Base-by-base conservation (phyloP, 2,329 filamentous ascomycete species). In the Pestalotiopsis sp. region DNA sequence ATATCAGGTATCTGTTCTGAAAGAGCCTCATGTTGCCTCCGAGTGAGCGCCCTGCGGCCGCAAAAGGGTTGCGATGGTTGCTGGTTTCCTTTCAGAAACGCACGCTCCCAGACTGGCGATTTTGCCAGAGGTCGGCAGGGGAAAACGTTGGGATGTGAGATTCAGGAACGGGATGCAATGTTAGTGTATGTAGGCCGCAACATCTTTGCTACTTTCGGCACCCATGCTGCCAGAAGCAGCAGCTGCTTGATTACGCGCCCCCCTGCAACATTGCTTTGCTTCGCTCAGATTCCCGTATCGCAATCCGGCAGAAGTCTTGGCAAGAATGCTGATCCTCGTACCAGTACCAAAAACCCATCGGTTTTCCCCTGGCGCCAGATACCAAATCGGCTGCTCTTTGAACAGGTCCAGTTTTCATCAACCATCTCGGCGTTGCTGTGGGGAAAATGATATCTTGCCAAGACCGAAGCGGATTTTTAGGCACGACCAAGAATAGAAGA, bases 1-100 rank as follows among this genome's bases (percentile, higher is more conserved):
- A 55, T 39, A 70, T 65, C 40, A 67, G 68, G 44, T 70, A 59
- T 17, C 73, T 72, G 59, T 68, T 68, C 17, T 64, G 59, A 65
- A 65, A 56, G 55, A 68, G 35, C 66, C 68, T 38, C 63, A 65
- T 65, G 3, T 44, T 40, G n/a, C 22, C 30, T 22, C 7, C 26
- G 24, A 26, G 9, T 20, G 10, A 24, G 38, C 26, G 61, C 24
- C 30, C 24, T 3, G 20, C 7, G 44, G 17, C 3, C 6, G n/a
- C n/a, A 35, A 9, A 35, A 35, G 30, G 1, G 30, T 35, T 5
- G 30, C 30, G 30, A 35, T 35, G 30, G 6, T 5, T 35, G 30
- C 30, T 35, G 30, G 6, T 7, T 35, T 7, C 1, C 30, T 1
- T 35, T 35, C 2, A 35, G 30, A 35, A 35, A 35, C 30, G 30